Conservation (phyloP, 331 rosid genomes). For the Malus hybrid region DNA sequence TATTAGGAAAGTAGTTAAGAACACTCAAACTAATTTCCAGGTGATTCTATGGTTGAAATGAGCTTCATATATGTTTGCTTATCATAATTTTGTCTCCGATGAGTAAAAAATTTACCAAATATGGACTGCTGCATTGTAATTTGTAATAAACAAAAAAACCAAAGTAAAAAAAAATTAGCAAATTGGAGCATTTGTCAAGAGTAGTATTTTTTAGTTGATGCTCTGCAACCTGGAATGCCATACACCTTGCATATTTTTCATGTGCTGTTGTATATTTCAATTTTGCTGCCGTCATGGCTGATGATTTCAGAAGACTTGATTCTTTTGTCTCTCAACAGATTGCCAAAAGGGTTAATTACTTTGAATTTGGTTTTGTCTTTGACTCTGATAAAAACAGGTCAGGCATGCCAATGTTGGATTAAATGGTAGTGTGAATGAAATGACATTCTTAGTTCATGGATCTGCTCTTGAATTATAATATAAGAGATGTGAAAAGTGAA, state of each 20-base stretch:
- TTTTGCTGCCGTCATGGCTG: background rate
- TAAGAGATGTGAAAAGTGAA: background rate
- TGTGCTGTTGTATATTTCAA: background rate
- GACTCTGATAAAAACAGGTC: background rate
- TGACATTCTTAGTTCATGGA: background rate
- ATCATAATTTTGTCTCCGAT: background rate
- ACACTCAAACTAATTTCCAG: slow-evolving; percentile 60
- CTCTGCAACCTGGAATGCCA: background rate
- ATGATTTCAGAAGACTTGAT: background rate
- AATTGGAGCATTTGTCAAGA: background rate
- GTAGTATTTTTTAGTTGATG: background rate
- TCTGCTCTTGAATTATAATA: background rate
- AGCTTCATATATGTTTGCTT: background rate
- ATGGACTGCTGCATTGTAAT: background rate
- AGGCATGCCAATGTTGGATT: background rate
- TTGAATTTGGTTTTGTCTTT: background rate
- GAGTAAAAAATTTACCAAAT: background rate
- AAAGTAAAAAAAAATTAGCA: background rate
- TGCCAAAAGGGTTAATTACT: background rate
- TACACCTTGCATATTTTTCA: background rate
- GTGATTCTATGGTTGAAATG: slow-evolving; percentile 23
- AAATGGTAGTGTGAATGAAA: background rate
- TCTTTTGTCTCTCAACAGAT: background rate
- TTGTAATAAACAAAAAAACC: no score
- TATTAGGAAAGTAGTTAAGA: slow-evolving; percentile 59